Conservation (phyloP, 129 eudicot genomes). For the Arctium lappa region DNA sequence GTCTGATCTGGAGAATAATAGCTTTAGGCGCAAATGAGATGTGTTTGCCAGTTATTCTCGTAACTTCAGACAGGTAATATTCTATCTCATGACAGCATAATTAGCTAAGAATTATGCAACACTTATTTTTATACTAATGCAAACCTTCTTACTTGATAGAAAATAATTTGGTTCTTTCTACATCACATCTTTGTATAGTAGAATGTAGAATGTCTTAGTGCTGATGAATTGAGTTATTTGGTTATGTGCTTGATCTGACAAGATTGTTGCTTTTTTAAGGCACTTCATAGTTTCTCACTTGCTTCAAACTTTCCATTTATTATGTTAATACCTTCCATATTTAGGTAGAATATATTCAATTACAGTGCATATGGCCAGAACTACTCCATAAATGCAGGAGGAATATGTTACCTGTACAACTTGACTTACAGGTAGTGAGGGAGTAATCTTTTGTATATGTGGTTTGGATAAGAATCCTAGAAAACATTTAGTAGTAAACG, state of each 20-base stretch:
- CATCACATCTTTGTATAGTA: not conserved
- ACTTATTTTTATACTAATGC: not conserved
- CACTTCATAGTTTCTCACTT: no score
- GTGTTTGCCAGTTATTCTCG: slow-evolving; percentile 72
- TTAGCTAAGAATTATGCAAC: not conserved
- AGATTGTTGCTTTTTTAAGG: not conserved
- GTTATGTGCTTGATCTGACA: not conserved
- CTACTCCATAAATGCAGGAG: no score
- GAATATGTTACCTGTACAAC: no score
- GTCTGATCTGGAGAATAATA: slow-evolving; percentile 86
- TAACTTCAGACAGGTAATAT: slow-evolving; percentile 85
- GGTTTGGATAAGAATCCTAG: no score
- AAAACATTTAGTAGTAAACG: no score
- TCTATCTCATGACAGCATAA: not conserved
- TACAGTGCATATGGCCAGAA: no score
- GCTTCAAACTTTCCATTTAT: no score
- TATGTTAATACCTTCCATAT: no score
- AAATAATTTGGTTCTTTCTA: not conserved
- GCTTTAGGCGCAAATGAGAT: slow-evolving; percentile 92
- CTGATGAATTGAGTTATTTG: not conserved
- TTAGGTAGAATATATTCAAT: no score
- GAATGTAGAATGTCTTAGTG: not conserved
- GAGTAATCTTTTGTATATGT: no score
- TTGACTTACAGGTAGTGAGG: no score
- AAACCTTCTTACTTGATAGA: not conserved